Base-by-base conservation (phyloP, 495 filamentous ascomycete species). In the Tuber microsphaerosporum region DNA sequence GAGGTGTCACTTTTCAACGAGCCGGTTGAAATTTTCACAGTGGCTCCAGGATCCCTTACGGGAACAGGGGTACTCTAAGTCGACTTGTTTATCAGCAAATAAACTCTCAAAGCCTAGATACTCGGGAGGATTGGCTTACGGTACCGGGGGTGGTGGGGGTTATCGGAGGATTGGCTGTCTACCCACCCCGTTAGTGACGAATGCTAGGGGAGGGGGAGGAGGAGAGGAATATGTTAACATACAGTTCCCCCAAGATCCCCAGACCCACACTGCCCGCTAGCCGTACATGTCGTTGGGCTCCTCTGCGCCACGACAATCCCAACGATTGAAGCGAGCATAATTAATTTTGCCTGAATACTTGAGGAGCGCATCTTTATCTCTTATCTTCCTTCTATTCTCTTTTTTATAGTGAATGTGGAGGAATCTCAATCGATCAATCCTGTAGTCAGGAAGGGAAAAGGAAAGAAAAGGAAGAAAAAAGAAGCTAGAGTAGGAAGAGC, bases 11-110 rank as follows among this genome's bases (percentile, higher is more conserved):
- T 61, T 61, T 3, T n/a, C n/a, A n/a, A 2, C 51, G 6, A 2
- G 22, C 6, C 20, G 48, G 5, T n/a, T 7, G 6, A 5, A 6
- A 20, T 1, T 17, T 17, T 61, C 0, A 22, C 31, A 56, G n/a
- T n/a, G 12, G 22, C 31, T 5, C 2, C 2, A 12, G 10, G 16
- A 4, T 20, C 20, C 22, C 0, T 26, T 1, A 37, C n/a, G n/a
- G 0, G 10, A n/a, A 4, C 1, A n/a, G 14, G 0, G 0, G 3
- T 10, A 26, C 10, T 10, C 51, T 61, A n/a, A 31, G 16, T 14
- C 51, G 14, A 61, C 16, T 6, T 6, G 16, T 61, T 12, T 31
- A 7, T 61, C n/a, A 61, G 10, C n/a, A 31, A 61, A 61, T 31
- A 61, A 61, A 61, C 3, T 14, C n/a, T 31, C 51, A 16, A 61